Evolutionary conservation across 1,139 yeast genomes (phyloP), one percentile per base, ranked within the genome.

Genomic region (Candida frijolesensis): DNA sequence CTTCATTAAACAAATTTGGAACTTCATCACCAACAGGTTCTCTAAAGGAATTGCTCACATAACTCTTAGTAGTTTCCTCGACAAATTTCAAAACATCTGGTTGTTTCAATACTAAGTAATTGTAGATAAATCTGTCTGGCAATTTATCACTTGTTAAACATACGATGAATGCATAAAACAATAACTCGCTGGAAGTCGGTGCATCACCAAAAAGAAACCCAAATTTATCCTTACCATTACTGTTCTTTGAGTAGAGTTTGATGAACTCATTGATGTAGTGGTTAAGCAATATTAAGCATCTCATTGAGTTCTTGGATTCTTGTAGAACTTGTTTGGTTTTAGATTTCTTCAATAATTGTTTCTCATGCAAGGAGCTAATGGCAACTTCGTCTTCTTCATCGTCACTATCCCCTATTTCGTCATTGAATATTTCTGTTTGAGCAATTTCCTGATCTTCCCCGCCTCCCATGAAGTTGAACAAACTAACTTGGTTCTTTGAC

Each of bases 291-390:
- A 72, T 65, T 55, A 85, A 61, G 51, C 87, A 81, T 54, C 71
- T 73, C 64, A 85, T 70, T 33, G 83, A 76, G 50, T 79, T 78
- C 51, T 76, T 71, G 2, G 85, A 72, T 56, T 80, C 83, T 57
- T 76, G 74, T 47, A 82, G 55, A 2, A 72, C 63, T 46, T 74
- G 60, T 45, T 72, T 71, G 56, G 74, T 68, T 57, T 76, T 70
- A 45, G 81, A 64, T 60, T 76, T 70, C 29, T 73, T 62, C 45
- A 81, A 65, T 51, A 82, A 57, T 61, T 77, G 77, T 55, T 68
- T 60, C 60, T 82, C 76, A 56, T 84, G 87, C 12, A 82, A 64
- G 22, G 80, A 72, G 48, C 83, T 78, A 5, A 84, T 62, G 0
- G 82, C 76, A 41, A 70, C 72, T 16, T 58, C 60, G 19, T 61